Evolutionary conservation across 208 protist genomes (phyloP).

Genomic region (Acanthamoeba rhysodes): DNA sequence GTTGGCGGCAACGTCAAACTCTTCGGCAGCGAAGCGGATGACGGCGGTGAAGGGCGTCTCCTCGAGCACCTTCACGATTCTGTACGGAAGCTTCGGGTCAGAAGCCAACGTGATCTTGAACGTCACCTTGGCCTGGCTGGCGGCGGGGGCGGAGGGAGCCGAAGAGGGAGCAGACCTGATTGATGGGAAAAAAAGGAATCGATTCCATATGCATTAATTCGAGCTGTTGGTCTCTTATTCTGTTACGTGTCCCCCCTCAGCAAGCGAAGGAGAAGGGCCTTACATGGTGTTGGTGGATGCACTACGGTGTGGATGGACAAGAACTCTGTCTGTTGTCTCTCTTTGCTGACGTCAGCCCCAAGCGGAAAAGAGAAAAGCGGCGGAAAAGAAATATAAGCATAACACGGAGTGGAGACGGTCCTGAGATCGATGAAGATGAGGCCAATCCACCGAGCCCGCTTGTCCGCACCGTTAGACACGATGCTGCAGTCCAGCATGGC

Average conservation of each 20-base stretch:
- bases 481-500: not conserved
- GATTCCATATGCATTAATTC: not conserved
- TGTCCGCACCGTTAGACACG: not conserved
- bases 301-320: not conserved
- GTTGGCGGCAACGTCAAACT: constrained; percentile 88
- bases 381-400: not conserved
- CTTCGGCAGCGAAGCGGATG: constrained; percentile 96
- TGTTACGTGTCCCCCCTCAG: not conserved
- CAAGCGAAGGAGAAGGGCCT: not conserved
- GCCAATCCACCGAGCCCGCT: not conserved
- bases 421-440: not conserved
- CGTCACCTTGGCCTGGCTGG: constrained; percentile 80
- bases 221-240: not conserved
- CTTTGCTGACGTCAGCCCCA: not conserved
- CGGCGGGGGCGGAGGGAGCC: not conserved
- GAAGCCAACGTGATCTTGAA: constrained; percentile 93
- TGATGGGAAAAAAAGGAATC: not conserved
- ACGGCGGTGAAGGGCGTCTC: constrained; percentile 97
- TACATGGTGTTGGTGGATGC: not conserved
- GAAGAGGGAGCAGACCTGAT: not conserved
- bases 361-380: not conserved
- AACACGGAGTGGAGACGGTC: not conserved
- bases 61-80: constrained; percentile 95
- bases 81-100: constrained; percentile 91
- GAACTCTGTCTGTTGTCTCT: not conserved